Evolutionary conservation across 345 rosid species (phyloP), one percentile per base, ranked within the genome.

Genomic region (Carallia brachiata): DNA sequence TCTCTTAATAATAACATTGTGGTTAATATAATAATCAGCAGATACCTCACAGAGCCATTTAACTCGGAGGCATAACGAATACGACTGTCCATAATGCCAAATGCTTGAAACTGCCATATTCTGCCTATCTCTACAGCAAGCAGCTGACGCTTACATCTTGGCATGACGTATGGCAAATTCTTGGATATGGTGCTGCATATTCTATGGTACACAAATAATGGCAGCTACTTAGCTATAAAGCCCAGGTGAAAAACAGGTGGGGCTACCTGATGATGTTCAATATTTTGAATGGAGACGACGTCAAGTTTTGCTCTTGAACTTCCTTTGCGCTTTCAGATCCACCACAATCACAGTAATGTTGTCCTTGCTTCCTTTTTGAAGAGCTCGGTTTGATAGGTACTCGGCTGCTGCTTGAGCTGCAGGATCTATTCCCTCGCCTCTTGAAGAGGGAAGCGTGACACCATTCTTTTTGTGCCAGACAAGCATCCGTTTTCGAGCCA

Each of bases 401-500:
- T 95, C 97, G 0, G 97, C 97, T 2, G 99, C 99, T 1, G 93
- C 89, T 81, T 90, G 97, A 66, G 98, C 86, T 60, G 99, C 98
- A 0, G 86, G 96, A 68, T 95, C 96, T 0, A 71, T 39, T 27
- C 79, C 88, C 63, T 84, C 78, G 0, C 93, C 94, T 68, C 84
- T 79, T 53, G 84, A 79, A 5, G 82, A 67, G 66, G 81, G 52
- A n/a, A 78, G 79, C 1, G 79, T 66, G 18, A 59, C 68, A 4
- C 88, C 92, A 6, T 92, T 83, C 92, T 84, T 95, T 81, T 83
- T 92, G 84, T 92, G 96, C 97, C 97, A 95, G 34, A 82, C 67
- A 40, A 88, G 92, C 70, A 95, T 88, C 61, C 96, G 83, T 75
- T 75, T 92, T 58, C 97, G 82, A 6, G 97, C 99, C 64, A 95